Conservation (phyloP, 129 eudicot species). For the Centaurea solstitialis region DNA sequence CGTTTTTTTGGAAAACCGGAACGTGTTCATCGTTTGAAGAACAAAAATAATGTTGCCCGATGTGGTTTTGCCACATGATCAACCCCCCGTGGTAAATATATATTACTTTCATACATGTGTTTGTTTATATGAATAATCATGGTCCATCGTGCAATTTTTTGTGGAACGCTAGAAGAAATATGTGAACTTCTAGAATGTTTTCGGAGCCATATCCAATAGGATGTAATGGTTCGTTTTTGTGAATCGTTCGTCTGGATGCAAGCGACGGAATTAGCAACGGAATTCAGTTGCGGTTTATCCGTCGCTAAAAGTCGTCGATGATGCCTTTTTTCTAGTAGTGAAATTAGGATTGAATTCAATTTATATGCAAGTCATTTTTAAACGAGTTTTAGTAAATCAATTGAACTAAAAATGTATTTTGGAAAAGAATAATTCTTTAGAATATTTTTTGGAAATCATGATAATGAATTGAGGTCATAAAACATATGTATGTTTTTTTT, state of each 20-base stretch:
- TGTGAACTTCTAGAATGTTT: background rate
- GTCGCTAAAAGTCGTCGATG: no score
- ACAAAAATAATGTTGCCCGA: slow-evolving; percentile 37
- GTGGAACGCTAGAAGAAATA: background rate
- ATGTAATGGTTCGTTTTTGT: background rate
- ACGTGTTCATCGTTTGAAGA: background rate
- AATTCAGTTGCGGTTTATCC: no score
- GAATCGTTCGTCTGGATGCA: background rate
- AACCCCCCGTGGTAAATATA: slow-evolving; percentile 33
- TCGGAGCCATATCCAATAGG: background rate
- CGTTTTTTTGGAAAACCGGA: background rate
- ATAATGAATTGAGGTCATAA: background rate
- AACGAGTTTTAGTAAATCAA: background rate
- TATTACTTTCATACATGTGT: background rate
- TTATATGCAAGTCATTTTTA: background rate
- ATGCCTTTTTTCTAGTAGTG: no score
- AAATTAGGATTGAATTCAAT: background rate
- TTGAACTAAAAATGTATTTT: background rate
- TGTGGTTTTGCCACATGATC: slow-evolving; percentile 44
- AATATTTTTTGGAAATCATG: background rate
- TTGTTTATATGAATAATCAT: background rate
- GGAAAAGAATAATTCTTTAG: background rate
- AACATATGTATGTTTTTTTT: no score
- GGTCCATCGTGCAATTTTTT: background rate
- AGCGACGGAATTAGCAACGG: no score